phyloP scores from a whole-genome alignment of 352 stramenopile species.

The Phytopythium vexans region DNA sequence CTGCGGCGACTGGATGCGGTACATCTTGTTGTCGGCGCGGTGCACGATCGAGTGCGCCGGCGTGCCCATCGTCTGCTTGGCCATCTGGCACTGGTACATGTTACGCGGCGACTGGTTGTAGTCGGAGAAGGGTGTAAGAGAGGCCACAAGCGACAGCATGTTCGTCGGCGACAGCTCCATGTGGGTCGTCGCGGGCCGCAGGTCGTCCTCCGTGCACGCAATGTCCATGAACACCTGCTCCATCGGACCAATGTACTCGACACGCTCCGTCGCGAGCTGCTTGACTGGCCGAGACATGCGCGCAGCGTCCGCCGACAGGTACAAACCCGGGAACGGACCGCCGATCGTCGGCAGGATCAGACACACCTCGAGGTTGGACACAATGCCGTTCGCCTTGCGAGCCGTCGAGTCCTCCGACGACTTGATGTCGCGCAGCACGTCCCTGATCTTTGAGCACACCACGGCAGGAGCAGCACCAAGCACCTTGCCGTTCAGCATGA shows the following conservation, averaged over 20 bases:
- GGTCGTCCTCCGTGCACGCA: slow-evolving; percentile 94
- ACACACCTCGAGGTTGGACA: slow-evolving; percentile 79
- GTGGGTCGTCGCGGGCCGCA: slow-evolving; percentile 97
- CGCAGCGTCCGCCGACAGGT: slow-evolving; percentile 95
- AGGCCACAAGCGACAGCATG: slow-evolving; percentile 99
- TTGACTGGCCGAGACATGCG: slow-evolving; percentile 93
- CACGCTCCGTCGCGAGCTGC: slow-evolving; percentile 87
- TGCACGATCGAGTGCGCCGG: slow-evolving; percentile 96
- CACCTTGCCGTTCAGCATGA: slow-evolving; percentile 97
- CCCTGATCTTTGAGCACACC: slow-evolving; percentile 85
- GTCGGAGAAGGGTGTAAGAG: slow-evolving; percentile 98
- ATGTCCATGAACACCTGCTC: slow-evolving; percentile 98
- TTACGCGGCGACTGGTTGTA: slow-evolving; percentile 99
- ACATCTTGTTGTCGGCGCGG: slow-evolving; percentile 99
- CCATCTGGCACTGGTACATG: slow-evolving; percentile 99
- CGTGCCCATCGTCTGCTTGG: slow-evolving; percentile 99
- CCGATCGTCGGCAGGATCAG: slow-evolving; percentile 77
- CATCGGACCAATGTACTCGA: slow-evolving; percentile 98
- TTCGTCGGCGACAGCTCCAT: slow-evolving; percentile 99
- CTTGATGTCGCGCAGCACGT: slow-evolving; percentile 71
- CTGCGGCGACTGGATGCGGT: slow-evolving; percentile 98
- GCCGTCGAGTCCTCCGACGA: slow-evolving; percentile 28
- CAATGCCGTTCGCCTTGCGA: slow-evolving; percentile 61
- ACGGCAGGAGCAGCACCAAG: slow-evolving; percentile 87
- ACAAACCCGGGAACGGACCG: slow-evolving; percentile 97